These are phyloP conservation scores for Vitis hybrid DNA, from an alignment of 177 flowering plant species.

Conservation along the genomic window DNA sequence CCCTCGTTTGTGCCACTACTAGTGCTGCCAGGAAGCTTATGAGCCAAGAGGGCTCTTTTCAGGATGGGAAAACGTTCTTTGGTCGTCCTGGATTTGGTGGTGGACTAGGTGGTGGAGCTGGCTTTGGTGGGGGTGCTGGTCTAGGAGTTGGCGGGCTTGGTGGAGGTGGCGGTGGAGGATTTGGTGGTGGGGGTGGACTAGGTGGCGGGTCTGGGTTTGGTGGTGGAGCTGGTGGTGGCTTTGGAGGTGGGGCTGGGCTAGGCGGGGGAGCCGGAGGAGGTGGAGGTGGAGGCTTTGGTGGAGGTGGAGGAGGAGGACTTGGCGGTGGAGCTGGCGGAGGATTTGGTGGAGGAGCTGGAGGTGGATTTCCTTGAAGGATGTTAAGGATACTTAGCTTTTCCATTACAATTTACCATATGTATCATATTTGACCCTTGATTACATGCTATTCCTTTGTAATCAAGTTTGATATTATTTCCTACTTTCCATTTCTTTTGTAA, in stretches of 20 bases:
- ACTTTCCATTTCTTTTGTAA: too few species aligned
- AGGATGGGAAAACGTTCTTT: not conserved
- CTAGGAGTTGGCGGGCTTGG: not conserved
- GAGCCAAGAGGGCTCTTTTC: not conserved
- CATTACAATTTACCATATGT: too few species aligned
- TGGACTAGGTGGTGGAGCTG: slow-evolving; percentile 2
- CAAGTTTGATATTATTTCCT: too few species aligned
- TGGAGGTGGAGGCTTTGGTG: not conserved
- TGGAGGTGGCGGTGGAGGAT: not conserved
- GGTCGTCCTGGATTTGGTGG: slow-evolving; percentile 3
- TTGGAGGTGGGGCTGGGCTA: slow-evolving; percentile 12
- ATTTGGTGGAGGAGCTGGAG: slow-evolving; percentile 21
- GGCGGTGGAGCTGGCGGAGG: slow-evolving; percentile 20
- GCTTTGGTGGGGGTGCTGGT: slow-evolving; percentile 14
- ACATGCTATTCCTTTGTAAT: too few species aligned
- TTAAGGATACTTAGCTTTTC: too few species aligned
- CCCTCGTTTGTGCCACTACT: slow-evolving; percentile 2
- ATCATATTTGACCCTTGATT: too few species aligned
- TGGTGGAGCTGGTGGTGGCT: slow-evolving; percentile 18
- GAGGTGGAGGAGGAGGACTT: not conserved
- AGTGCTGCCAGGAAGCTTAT: not conserved
- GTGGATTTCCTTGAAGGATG: slow-evolving; percentile 21
- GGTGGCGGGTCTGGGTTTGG: not conserved
- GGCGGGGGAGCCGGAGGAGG: slow-evolving; percentile 12
- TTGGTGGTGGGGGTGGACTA: not conserved